A percentile compares a stretch with the other conserved stretches of the same genome.
These are phyloP conservation scores for Cyberlindnera bimundalis DNA, from an alignment of 805 yeast species.

Conservation along the genomic window DNA sequence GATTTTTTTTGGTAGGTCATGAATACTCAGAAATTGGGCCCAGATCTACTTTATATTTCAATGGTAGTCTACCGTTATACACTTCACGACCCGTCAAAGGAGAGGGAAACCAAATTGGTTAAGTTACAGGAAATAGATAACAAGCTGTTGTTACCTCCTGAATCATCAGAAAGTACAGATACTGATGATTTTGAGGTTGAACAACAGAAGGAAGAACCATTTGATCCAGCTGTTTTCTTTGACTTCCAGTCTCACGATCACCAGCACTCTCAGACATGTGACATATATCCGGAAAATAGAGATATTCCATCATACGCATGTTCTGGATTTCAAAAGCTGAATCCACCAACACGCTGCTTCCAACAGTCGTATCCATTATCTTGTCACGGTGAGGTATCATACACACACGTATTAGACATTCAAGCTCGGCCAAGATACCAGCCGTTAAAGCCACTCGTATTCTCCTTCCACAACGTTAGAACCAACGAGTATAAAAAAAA, in stretches of 20 bases:
- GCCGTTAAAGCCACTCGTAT: background rate
- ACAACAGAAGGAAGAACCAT: background rate
- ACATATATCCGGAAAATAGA: no score
- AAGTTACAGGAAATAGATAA: no score
- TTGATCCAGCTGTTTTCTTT: constrained; percentile 8
- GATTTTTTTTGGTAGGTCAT: no score
- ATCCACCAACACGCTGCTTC: no score
- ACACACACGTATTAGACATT: no score
- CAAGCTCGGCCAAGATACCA: background rate
- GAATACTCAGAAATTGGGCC: no score
- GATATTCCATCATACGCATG: background rate
- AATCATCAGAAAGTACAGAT: constrained; percentile 1
- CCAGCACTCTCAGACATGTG: no score
- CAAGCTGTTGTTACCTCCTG: no score
- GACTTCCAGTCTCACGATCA: constrained; percentile 6
- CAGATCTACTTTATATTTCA: background rate
- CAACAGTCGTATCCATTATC: no score
- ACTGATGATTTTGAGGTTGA: no score
- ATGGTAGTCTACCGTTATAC: constrained; percentile 16
- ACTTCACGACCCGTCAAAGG: constrained; percentile 6
- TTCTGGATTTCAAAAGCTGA: background rate
- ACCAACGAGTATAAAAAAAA: background rate
- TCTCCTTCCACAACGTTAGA: background rate
- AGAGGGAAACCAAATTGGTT: background rate
- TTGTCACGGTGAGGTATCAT: no score